These are phyloP conservation scores for Populus tomentosa DNA, from an alignment of 441 rosid genomes.

Conservation along the genomic window DNA sequence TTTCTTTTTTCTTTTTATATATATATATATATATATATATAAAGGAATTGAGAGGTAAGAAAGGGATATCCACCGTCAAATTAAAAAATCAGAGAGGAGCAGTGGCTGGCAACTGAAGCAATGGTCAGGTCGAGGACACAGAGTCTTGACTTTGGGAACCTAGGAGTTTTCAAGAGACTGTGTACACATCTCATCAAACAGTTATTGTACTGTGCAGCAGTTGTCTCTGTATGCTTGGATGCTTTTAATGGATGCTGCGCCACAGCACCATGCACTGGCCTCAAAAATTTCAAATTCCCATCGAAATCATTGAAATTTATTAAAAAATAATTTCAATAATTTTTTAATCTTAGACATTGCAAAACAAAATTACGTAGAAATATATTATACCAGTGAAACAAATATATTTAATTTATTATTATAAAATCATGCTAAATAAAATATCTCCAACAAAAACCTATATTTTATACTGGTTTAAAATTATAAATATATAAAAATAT, in stretches of 20 bases:
- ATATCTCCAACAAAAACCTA: too few species aligned
- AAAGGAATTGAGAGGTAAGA: not conserved
- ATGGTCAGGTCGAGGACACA: not conserved
- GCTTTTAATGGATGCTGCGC: not conserved
- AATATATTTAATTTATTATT: too few species aligned
- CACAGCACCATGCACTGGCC: slow-evolving; percentile 1
- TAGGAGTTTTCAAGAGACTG: not conserved
- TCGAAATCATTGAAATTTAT: too few species aligned
- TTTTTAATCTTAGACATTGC: too few species aligned
- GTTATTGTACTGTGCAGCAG: not conserved
- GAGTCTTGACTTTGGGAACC: slow-evolving; percentile 7
- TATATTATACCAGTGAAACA: too few species aligned
- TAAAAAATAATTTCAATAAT: too few species aligned
- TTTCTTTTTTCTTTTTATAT: not conserved
- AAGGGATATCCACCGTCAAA: not conserved
- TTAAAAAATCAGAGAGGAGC: not conserved
- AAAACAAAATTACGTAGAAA: too few species aligned
- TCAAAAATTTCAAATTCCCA: not conserved
- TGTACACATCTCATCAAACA: not conserved
- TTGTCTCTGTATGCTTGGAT: not conserved
- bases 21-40: not conserved
- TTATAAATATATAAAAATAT: too few species aligned
- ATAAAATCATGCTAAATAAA: too few species aligned
- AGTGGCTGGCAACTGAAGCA: not conserved
- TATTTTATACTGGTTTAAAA: too few species aligned